Evolutionary conservation across 129 eudicot genomes (phyloP).

Genomic region (Flaveria sonorensis): DNA sequence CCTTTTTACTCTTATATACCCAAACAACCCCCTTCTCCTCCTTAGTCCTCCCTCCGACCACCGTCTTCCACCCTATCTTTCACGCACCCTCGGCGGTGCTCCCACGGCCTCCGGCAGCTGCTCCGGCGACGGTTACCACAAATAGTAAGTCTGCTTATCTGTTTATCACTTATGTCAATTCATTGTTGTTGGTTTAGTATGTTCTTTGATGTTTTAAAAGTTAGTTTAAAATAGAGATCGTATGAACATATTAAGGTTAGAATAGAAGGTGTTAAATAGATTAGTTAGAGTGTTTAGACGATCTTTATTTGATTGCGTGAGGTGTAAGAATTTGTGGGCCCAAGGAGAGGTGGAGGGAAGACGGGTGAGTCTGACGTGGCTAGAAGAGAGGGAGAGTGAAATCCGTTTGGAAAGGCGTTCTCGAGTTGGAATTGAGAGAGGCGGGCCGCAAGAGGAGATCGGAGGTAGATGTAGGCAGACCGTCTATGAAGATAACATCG

Average conservation of each 20-base stretch:
- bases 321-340: no score
- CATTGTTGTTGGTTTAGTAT: not conserved
- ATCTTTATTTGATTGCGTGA: no score
- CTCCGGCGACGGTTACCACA: conserved; percentile 12
- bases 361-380: no score
- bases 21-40: not conserved
- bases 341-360: no score
- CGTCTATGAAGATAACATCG: no score
- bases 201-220: not conserved
- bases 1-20: not conserved
- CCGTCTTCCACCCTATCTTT: conserved; percentile 20
- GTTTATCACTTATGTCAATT: conserved; percentile 1
- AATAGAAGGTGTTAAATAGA: no score
- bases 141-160: conserved; percentile 28
- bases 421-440: no score
- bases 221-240: not conserved
- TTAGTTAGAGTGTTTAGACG: no score
- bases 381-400: no score
- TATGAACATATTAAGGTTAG: not conserved
- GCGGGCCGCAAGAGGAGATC: no score
- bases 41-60: conserved; percentile 19
- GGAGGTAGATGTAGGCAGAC: no score
- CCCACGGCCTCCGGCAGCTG: conserved; percentile 21
- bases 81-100: conserved; percentile 7
- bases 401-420: no score